Conservation (phyloP, 2,329 filamentous ascomycete species). For the Colletotrichum echinochloae region DNA sequence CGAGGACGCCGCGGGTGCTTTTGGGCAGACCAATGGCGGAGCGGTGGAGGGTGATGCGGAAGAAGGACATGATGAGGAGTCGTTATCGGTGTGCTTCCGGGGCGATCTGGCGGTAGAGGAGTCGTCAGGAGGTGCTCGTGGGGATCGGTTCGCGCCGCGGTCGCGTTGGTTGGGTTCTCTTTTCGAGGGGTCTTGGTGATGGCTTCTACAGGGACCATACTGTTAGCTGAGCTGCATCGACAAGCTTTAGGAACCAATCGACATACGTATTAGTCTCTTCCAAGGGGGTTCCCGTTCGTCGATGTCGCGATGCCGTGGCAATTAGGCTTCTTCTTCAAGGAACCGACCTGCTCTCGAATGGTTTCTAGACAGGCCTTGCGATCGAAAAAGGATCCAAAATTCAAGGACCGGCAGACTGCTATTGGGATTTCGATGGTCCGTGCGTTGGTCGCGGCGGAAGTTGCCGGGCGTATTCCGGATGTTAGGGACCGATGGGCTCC, state of each 20-base stretch:
- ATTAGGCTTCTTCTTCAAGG: background rate
- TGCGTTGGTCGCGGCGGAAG: conserved; percentile 4
- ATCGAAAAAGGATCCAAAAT: conserved; percentile 24
- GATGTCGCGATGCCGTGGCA: conserved; percentile 13
- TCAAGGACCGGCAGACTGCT: conserved; percentile 5
- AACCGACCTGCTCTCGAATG: conserved; percentile 1
- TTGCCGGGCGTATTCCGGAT: background rate
- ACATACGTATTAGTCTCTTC: background rate
- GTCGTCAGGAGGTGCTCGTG: background rate
- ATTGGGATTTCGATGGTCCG: conserved; percentile 13
- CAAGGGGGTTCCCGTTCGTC: background rate
- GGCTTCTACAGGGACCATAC: background rate
- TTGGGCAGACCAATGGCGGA: conserved; percentile 89
- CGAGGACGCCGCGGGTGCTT: conserved; percentile 83
- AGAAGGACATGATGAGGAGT: conserved; percentile 74
- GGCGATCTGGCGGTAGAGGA: background rate
- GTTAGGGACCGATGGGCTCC: background rate
- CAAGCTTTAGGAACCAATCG: too few relatives aligned
- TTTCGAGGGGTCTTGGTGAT: background rate
- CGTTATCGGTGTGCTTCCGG: background rate
- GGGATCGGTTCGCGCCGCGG: background rate
- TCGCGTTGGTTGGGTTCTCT: conserved; percentile 9
- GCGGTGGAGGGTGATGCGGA: conserved; percentile 91
- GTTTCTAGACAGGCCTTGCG: background rate
- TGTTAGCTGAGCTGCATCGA: background rate